Evolutionary conservation across 1,284 basidiomycete genomes (phyloP).

Genomic region (Naganishia sp.): DNA sequence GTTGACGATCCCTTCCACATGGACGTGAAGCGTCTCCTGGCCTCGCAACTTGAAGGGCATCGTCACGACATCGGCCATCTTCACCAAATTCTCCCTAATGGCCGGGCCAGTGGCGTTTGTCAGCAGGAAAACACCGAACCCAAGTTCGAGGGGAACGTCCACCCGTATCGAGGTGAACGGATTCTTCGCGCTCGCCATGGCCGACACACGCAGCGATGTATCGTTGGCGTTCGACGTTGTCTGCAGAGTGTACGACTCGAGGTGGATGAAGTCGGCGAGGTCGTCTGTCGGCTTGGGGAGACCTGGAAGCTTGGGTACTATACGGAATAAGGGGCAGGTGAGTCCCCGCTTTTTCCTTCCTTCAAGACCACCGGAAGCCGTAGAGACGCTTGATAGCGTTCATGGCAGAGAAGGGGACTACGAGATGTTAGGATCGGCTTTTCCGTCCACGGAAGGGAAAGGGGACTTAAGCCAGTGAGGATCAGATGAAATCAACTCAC

Average conservation of each 20-base stretch:
- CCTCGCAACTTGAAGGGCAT: slow-evolving; percentile 38
- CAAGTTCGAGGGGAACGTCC: slow-evolving; percentile 45
- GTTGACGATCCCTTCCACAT: slow-evolving; percentile 43
- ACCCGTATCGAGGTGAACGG: slow-evolving; percentile 35
- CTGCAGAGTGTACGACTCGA: slow-evolving; percentile 44
- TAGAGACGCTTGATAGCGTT: slow-evolving; percentile 2
- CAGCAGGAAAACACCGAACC: slow-evolving; percentile 47
- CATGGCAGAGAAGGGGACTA: slow-evolving; percentile 4
- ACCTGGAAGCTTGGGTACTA: slow-evolving; percentile 49
- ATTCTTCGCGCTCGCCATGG: slow-evolving; percentile 44
- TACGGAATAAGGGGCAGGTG: slow-evolving; percentile 22
- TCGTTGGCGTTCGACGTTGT: slow-evolving; percentile 16
- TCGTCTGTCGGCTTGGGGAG: slow-evolving; percentile 48
- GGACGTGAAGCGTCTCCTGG: slow-evolving; percentile 36
- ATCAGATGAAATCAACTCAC: slow-evolving; percentile 21
- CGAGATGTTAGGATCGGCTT: background rate
- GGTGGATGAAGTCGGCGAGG: slow-evolving; percentile 44
- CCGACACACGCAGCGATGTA: slow-evolving; percentile 39
- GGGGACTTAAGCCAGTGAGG: background rate
- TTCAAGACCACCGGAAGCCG: background rate
- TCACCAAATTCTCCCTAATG: slow-evolving; percentile 17
- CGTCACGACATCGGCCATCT: slow-evolving; percentile 48
- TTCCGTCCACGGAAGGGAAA: background rate
- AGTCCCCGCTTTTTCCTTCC: background rate
- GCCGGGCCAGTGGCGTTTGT: slow-evolving; percentile 5